These are phyloP conservation scores for Lithohypha guttulata DNA, from an alignment of 2,329 filamentous ascomycete genomes.

Conservation along the genomic window DNA sequence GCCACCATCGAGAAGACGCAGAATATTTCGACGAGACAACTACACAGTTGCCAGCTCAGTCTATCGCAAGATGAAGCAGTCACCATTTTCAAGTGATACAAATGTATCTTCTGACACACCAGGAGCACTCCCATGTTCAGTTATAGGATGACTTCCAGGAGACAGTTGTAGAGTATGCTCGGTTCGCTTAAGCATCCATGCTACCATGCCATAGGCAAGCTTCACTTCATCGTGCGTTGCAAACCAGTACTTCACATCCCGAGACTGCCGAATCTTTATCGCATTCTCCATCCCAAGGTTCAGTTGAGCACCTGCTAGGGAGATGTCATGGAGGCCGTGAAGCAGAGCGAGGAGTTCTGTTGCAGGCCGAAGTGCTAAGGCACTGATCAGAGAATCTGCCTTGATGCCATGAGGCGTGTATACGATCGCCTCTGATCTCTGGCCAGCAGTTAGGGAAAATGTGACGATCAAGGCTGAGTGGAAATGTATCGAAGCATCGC, in stretches of 20 bases:
- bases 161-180: slow-evolving; percentile 27
- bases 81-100: slow-evolving; percentile 46
- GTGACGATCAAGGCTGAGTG: slow-evolving; percentile 52
- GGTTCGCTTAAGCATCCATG: slow-evolving; percentile 35
- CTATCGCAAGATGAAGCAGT: slow-evolving; percentile 41
- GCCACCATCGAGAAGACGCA: too few species aligned
- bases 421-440: slow-evolving; percentile 42
- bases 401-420: slow-evolving; percentile 56
- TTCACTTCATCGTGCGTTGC: slow-evolving; percentile 44
- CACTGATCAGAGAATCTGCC: slow-evolving; percentile 33
- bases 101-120: slow-evolving; percentile 32
- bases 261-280: slow-evolving; percentile 42
- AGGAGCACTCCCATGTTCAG: slow-evolving; percentile 26
- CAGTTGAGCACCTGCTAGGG: slow-evolving; percentile 38
- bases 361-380: slow-evolving; percentile 36
- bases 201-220: slow-evolving; percentile 13
- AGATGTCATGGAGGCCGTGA: slow-evolving; percentile 54
- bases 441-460: slow-evolving; percentile 30
- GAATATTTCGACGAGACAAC: too few species aligned
- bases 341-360: slow-evolving; percentile 48
- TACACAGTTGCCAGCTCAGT: too few species aligned
- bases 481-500: slow-evolving; percentile 46
- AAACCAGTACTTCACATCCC: slow-evolving; percentile 52
- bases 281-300: slow-evolving; percentile 56
- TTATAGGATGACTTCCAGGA: slow-evolving; percentile 4